Evolutionary conservation across 2,329 filamentous ascomycete species (phyloP).

Genomic region (Thermothelomyces thermophilus): DNA sequence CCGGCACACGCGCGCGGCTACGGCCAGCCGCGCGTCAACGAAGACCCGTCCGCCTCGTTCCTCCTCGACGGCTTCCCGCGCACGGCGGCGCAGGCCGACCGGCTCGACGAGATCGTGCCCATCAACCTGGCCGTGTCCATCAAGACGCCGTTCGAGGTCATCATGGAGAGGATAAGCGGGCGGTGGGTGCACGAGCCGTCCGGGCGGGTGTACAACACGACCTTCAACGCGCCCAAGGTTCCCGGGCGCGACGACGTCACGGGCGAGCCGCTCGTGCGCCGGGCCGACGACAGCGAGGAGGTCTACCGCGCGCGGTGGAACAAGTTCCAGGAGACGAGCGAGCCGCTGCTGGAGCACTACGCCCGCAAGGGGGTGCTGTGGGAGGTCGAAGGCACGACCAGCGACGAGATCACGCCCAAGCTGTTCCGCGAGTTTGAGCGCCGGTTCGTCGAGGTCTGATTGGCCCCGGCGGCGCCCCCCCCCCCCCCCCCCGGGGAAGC

Average conservation of each 20-base stretch:
- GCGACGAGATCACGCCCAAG: conserved; percentile 92
- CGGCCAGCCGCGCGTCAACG: conserved; percentile 43
- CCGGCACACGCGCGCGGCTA: conserved; percentile 35
- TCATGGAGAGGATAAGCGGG: conserved; percentile 82
- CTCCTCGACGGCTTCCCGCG: conserved; percentile 95
- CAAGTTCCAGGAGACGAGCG: conserved; percentile 82
- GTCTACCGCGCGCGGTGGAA: conserved; percentile 75
- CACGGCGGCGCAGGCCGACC: conserved; percentile 70
- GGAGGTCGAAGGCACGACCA: conserved; percentile 81
- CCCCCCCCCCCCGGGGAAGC: too few relatives aligned
- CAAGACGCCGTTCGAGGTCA: conserved; percentile 76
- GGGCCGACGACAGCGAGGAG: conserved; percentile 79
- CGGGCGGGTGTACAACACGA: conserved; percentile 90
- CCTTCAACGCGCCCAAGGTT: conserved; percentile 79
- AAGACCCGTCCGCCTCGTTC: conserved; percentile 77
- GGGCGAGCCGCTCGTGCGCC: conserved; percentile 74
- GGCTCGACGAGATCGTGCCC: conserved; percentile 75
- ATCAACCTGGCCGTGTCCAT: conserved; percentile 91
- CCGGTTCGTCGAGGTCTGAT: conserved; percentile 47
- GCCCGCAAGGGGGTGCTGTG: conserved; percentile 74
- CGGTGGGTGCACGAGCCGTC: conserved; percentile 92
- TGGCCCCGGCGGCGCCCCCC: too few relatives aligned
- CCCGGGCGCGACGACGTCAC: conserved; percentile 82
- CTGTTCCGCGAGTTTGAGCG: conserved; percentile 75
- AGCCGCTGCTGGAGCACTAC: conserved; percentile 83